Percentiles rank a stretch among this genome's conserved stretches.
phyloP scores from a whole-genome alignment of 2,329 filamentous ascomycete genomes.

The Nemania sp. region DNA sequence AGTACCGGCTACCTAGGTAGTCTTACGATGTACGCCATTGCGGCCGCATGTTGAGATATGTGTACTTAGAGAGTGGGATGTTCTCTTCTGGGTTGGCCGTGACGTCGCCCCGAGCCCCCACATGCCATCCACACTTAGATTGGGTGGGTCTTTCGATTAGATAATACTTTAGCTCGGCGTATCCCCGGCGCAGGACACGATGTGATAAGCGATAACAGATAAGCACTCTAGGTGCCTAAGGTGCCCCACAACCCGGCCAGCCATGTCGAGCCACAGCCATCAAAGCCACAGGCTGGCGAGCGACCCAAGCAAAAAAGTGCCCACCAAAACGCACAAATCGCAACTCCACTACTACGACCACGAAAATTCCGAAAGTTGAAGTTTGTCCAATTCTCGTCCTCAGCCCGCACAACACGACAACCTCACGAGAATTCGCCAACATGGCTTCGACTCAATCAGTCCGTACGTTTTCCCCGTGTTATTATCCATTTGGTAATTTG shows the following conservation, averaged over 20 bases:
- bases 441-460: constrained; percentile 28
- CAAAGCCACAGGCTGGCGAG: constrained; percentile 25
- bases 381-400: constrained; percentile 21
- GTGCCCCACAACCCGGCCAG: not conserved
- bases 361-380: constrained; percentile 27
- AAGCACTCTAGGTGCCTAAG: not conserved
- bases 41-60: too few relatives aligned
- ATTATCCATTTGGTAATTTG: too few relatives aligned
- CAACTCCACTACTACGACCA: constrained; percentile 25
- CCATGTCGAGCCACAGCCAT: not conserved
- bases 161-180: not conserved
- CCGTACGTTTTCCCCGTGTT: constrained; percentile 23
- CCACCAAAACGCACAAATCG: constrained; percentile 29
- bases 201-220: too few relatives aligned
- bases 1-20: too few relatives aligned
- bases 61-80: too few relatives aligned
- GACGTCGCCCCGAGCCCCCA: not conserved
- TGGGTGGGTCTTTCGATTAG: too few relatives aligned
- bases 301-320: constrained; percentile 21
- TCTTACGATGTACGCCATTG: too few relatives aligned
- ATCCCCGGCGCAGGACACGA: too few relatives aligned
- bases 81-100: not conserved
- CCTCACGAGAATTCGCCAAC: constrained; percentile 20
- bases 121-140: too few relatives aligned
- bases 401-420: constrained; percentile 20